Evolutionary conservation across 2,329 filamentous ascomycete species (phyloP).

Genomic region (Erysiphe neolycopersici): DNA sequence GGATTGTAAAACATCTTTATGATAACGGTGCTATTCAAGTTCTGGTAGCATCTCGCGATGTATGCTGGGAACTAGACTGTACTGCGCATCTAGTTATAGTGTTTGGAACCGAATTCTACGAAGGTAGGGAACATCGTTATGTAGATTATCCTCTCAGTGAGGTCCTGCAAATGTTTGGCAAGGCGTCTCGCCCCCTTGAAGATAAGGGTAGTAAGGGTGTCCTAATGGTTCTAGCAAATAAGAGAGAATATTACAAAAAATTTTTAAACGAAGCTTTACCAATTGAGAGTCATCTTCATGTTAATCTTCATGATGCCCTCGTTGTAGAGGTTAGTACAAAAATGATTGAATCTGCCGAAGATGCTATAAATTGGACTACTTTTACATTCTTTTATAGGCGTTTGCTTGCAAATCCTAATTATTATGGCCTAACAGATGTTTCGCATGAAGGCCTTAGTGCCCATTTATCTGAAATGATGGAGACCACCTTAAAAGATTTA

Average conservation of each 20-base stretch:
- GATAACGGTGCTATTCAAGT: slow-evolving; percentile 45
- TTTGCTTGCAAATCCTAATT: slow-evolving; percentile 83
- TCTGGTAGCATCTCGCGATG: slow-evolving; percentile 53
- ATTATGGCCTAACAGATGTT: slow-evolving; percentile 70
- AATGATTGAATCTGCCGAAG: slow-evolving; percentile 83
- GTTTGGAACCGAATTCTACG: slow-evolving; percentile 96
- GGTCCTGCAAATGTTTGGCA: slow-evolving; percentile 93
- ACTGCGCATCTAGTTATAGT: slow-evolving; percentile 78
- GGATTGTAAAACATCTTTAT: slow-evolving; percentile 81
- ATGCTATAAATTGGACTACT: slow-evolving; percentile 94
- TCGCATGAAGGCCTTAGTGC: slow-evolving; percentile 84
- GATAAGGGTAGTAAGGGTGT: slow-evolving; percentile 71
- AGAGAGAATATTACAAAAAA: slow-evolving; percentile 96
- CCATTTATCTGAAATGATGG: slow-evolving; percentile 82
- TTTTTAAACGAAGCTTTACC: slow-evolving; percentile 90
- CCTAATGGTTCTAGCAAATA: slow-evolving; percentile 86
- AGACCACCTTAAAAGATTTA: slow-evolving; percentile 73
- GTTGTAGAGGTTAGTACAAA: slow-evolving; percentile 92
- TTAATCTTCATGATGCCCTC: slow-evolving; percentile 83
- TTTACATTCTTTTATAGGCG: slow-evolving; percentile 97
- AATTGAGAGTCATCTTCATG: slow-evolving; percentile 79
- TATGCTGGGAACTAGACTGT: slow-evolving; percentile 83
- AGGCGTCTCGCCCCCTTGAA: slow-evolving; percentile 51
- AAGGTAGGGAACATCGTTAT: slow-evolving; percentile 88
- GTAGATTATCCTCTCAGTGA: slow-evolving; percentile 89